Conservation (phyloP, 257 asterid species). For the Penstemon barbatus region DNA sequence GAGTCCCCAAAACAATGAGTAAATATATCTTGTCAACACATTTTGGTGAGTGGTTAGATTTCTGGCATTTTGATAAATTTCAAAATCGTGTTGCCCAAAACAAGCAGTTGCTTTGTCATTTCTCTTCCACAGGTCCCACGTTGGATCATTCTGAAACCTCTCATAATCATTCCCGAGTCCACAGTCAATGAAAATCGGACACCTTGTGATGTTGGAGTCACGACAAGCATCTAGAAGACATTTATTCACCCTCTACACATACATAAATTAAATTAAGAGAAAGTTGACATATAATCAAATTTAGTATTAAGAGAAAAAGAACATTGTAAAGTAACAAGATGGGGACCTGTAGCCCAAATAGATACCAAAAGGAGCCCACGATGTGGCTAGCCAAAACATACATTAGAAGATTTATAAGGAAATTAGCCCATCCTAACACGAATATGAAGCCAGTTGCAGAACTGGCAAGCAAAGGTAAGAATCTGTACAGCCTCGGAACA, state of each 20-base stretch:
- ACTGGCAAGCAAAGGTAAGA: conserved; percentile 71
- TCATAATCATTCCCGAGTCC: conserved; percentile 43
- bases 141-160: conserved; percentile 19
- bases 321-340: background rate
- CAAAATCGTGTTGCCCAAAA: conserved; percentile 49
- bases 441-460: conserved; percentile 76
- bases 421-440: conserved; percentile 87
- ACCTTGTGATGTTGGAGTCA: conserved; percentile 32
- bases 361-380: conserved; percentile 92
- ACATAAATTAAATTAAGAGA: conserved; percentile 1
- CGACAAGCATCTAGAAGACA: conserved; percentile 76
- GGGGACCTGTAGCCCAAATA: conserved; percentile 75
- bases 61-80: conserved; percentile 62
- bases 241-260: conserved; percentile 66
- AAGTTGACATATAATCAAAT: background rate
- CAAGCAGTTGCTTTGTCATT: conserved; percentile 57
- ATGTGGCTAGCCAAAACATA: conserved; percentile 74
- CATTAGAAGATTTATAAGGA: conserved; percentile 66
- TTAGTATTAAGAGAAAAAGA: background rate
- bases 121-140: conserved; percentile 56
- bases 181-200: conserved; percentile 63
- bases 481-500: conserved; percentile 70
- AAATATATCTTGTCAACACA: conserved; percentile 24
- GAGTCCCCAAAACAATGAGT: too few species aligned
- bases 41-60: conserved; percentile 48